A percentile compares a stretch with the other conserved stretches of the same genome.
These are phyloP conservation scores for Eutrema yunnanense DNA, from an alignment of 345 rosid species.

Conservation along the genomic window DNA sequence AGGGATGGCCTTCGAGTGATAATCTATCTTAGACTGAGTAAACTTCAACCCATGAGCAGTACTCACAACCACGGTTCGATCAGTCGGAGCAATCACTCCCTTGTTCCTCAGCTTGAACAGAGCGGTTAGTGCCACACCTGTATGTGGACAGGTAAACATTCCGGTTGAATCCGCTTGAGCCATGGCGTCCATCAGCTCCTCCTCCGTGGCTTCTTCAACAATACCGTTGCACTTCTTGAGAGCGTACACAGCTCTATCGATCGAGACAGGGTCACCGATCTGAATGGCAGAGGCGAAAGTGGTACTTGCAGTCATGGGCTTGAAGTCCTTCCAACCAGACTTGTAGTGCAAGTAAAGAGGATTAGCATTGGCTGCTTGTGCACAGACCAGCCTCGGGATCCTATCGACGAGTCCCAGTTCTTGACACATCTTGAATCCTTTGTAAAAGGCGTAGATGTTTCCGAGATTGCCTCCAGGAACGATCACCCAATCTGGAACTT, in stretches of 20 bases:
- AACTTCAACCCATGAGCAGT: conserved; percentile 95
- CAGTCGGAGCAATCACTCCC: conserved; percentile 62
- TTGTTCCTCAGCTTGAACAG: conserved; percentile 70
- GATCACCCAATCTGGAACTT: conserved; percentile 95
- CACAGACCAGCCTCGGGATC: conserved; percentile 79
- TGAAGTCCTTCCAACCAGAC: conserved; percentile 72
- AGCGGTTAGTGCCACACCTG: conserved; percentile 87
- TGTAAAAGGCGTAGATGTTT: conserved; percentile 84
- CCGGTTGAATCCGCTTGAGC: conserved; percentile 91
- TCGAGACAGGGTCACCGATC: conserved; percentile 90
- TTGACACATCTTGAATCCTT: conserved; percentile 84
- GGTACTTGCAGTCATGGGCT: conserved; percentile 56
- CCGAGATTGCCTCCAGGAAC: conserved; percentile 92
- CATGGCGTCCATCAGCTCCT: conserved; percentile 93
- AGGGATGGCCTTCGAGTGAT: conserved; percentile 63
- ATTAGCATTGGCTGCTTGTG: conserved; percentile 91
- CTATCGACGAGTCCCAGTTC: conserved; percentile 79
- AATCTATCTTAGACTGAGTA: conserved; percentile 75
- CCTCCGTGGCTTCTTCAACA: conserved; percentile 88
- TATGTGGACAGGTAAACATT: conserved; percentile 92
- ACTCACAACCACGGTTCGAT: conserved; percentile 79
- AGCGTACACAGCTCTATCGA: conserved; percentile 83
- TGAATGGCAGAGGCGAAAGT: conserved; percentile 95
- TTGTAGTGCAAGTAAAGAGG: conserved; percentile 78
- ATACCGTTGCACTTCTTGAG: conserved; percentile 67